These are phyloP conservation scores for Sporothrix mexicana DNA, from an alignment of 2,329 filamentous ascomycete genomes.

Conservation along the genomic window DNA sequence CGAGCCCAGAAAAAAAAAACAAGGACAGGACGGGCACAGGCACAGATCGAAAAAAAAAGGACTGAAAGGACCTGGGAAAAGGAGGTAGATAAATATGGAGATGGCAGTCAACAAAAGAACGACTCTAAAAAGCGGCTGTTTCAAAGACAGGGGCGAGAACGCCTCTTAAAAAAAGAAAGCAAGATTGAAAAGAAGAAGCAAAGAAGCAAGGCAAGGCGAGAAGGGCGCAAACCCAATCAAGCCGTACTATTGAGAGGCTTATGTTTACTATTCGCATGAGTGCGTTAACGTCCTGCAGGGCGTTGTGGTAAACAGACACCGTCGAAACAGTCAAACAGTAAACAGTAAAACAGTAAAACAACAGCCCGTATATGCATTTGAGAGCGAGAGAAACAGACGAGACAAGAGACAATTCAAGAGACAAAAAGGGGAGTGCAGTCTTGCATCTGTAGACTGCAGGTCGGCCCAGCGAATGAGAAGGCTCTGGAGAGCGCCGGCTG, in stretches of 20 bases:
- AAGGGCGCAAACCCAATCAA: conserved; percentile 8
- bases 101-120: conserved; percentile 1
- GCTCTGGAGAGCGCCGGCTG: conserved; percentile 1
- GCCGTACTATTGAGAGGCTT: background rate
- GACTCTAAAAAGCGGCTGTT: background rate
- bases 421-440: background rate
- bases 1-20: conserved; percentile 19
- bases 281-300: background rate
- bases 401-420: background rate
- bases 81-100: conserved; percentile 7
- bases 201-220: no score
- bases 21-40: conserved; percentile 8
- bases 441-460: background rate
- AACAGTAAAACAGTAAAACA: no score
- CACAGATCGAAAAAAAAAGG: conserved; percentile 3
- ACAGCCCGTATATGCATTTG: background rate
- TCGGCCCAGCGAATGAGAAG: background rate
- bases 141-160: conserved; percentile 4
- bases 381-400: background rate
- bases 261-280: background rate
- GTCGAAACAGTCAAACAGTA: no score
- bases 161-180: background rate
- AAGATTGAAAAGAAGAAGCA: conserved; percentile 5
- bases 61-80: conserved; percentile 17
- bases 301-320: background rate